Percentiles rank a stretch among this genome's conserved stretches.
Conservation (phyloP, 768 basidiomycete genomes). For the Tulasnella sp. region DNA sequence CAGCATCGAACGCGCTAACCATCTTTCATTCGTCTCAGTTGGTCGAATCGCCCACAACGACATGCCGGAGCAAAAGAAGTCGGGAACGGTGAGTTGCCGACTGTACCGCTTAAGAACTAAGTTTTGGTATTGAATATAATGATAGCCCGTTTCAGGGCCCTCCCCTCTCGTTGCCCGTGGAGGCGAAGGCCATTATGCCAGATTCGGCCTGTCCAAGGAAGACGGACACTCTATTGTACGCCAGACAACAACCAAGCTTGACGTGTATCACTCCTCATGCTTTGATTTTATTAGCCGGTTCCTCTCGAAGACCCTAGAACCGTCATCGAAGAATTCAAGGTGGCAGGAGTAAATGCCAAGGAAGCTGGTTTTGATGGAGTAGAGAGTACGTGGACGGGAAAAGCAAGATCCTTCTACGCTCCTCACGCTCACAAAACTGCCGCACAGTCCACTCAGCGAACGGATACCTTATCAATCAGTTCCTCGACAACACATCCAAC, state of each 20-base stretch:
- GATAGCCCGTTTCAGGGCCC: slow-evolving; percentile 52
- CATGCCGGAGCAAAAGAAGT: slow-evolving; percentile 47
- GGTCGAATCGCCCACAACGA: slow-evolving; percentile 38
- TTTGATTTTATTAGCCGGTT: slow-evolving; percentile 39
- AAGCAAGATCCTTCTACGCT: background rate
- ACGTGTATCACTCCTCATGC: background rate
- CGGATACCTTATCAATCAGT: slow-evolving; percentile 49
- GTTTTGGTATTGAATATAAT: background rate
- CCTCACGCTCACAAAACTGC: background rate
- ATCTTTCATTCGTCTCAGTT: slow-evolving; percentile 39
- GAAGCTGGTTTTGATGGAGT: slow-evolving; percentile 62
- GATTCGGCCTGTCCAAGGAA: background rate
- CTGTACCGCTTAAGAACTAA: background rate
- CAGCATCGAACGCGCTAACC: background rate
- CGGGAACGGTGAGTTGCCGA: slow-evolving; percentile 43
- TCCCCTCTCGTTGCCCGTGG: slow-evolving; percentile 53
- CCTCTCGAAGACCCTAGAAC: slow-evolving; percentile 50
- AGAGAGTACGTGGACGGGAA: slow-evolving; percentile 46
- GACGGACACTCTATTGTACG: slow-evolving; percentile 16
- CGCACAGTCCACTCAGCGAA: slow-evolving; percentile 41
- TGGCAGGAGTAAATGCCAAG: slow-evolving; percentile 55
- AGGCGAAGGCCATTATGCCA: slow-evolving; percentile 37
- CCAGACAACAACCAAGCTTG: background rate
- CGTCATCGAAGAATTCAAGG: slow-evolving; percentile 48
- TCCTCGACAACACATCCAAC: slow-evolving; percentile 47